Evolutionary conservation across 2,329 filamentous ascomycete species (phyloP), one percentile per base, ranked within the genome.

Genomic region (Alternaria metachromatica): DNA sequence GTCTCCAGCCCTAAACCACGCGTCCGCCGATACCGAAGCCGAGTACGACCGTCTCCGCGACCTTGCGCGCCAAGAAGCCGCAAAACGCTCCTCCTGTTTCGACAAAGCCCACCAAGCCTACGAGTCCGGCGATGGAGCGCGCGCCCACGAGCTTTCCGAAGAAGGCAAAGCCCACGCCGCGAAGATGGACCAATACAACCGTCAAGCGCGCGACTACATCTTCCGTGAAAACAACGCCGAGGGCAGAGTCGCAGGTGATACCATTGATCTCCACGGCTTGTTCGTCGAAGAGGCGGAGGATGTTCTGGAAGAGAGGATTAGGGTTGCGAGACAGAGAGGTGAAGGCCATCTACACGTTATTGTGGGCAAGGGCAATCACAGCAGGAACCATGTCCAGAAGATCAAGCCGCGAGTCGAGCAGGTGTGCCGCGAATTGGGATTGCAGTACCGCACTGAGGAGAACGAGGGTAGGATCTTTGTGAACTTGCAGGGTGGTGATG

Each of bases 231-330:
- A 97, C 84, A 98, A 98, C 78, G 90, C 92, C 20, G 80, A 85
- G 3, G 92, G 89, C 18, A 89, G 91, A 65, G 91, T 97, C 10
- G 86, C 88, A 15, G 84, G 85, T 44, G 95, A 98, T 81, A 93
- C 92, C 9, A 94, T 99, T 72, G 96, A 99, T 82, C 85, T 99
- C 51, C 96, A 99, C 80, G 96, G 96, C 3, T 92, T 96, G 77
- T 97, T 91, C 75, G 94, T 97, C 63, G 93, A 97, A 78, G 96
- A 98, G 83, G 96, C 96, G 6, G 94, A 97, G 84, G 88, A 93
- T 68, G 96, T 97, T 61, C 84, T 98, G 21, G 92, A 95, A 82
- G 86, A 92, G 80, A 87, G 96, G 70, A 97, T 99, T 76, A 88
- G 88, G 70, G 90, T 92, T 70, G 94, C 94, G 62, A 88, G 89